phyloP scores from a whole-genome alignment of 345 rosid species.

The Trapa incisa region DNA sequence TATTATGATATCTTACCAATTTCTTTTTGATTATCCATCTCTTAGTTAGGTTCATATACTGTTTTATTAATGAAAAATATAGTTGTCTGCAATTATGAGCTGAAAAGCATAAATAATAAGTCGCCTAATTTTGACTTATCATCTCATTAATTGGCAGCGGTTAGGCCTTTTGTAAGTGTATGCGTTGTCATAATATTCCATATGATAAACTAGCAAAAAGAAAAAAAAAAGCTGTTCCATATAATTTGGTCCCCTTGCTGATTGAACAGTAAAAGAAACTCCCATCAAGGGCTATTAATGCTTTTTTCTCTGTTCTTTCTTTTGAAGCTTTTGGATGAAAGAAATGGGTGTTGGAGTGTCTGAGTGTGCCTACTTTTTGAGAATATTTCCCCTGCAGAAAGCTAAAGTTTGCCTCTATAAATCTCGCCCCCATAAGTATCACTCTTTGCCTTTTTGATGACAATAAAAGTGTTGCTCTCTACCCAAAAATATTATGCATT shows the following conservation, averaged over 20 bases:
- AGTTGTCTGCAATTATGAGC: too few species aligned
- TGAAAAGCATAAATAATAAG: too few species aligned
- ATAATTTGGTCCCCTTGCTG: constrained; percentile 5
- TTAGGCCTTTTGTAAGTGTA: background rate
- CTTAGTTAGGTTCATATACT: too few species aligned
- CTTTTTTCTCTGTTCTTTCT: background rate
- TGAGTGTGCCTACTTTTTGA: constrained; percentile 1
- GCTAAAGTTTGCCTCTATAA: background rate
- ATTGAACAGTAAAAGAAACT: background rate
- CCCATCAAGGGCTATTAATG: background rate
- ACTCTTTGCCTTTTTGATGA: constrained; percentile 3
- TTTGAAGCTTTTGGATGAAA: background rate
- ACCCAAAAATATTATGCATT: constrained; percentile 2
- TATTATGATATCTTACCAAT: too few species aligned
- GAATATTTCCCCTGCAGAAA: constrained; percentile 4
- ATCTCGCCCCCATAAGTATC: constrained; percentile 3
- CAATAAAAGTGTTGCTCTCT: background rate
- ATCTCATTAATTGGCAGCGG: too few species aligned
- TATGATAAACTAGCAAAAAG: too few species aligned
- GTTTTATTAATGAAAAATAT: too few species aligned
- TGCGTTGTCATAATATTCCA: constrained; percentile 1
- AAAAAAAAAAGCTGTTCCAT: background rate
- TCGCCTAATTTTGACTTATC: background rate
- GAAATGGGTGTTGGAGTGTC: too few species aligned
- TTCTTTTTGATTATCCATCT: too few species aligned